Evolutionary conservation across 208 protist genomes (phyloP), one percentile per base, ranked within the genome.

Genomic region (Porcisia deanei): DNA sequence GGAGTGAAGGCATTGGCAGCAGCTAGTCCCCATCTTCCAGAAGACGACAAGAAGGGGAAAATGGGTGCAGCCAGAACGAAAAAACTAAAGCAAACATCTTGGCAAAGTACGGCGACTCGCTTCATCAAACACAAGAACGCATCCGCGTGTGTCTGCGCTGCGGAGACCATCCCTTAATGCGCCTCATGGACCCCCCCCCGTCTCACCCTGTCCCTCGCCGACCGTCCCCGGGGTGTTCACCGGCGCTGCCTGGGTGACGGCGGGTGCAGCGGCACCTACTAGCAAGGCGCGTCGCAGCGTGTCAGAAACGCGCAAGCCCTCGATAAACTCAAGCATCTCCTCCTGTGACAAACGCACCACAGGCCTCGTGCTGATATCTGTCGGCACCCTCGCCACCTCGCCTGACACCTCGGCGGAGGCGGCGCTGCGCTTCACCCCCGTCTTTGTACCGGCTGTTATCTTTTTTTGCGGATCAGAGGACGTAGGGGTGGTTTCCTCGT

Each of bases 321-420:
- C 41, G 9, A 86, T 69, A n/a, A 83, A 76, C n/a, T 43, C 43
- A 20, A 73, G 58, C 65, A 86, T 71, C 59, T 77, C 75, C 49
- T 71, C 74, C 55, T 60, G 34, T 18, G 75, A 76, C 52, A 76
- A 43, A 10, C n/a, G 52, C 14, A 57, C 57, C 25, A n/a, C 73
- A 8, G 43, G 20, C 12, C 52, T 45, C 65, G 54, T 53, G 54
- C 47, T 54, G 37, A 75, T 57, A 9, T 59, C 20, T 25, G 61
- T 9, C 8, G 71, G 30, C 1, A 52, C 52, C 41, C 16, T 49
- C 63, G 22, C 18, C 5, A 34, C 63, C 41, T 67, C 63, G 25
- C 25, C 22, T 18, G 22, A 67, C 39, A 37, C 71, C 75, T 25
- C 63, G 4, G 41, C 54, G 20, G n/a, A 14, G 57, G 49, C 34